phyloP scores from a whole-genome alignment of 176 grass and related monocot genomes.

The Paspalum vaginatum region DNA sequence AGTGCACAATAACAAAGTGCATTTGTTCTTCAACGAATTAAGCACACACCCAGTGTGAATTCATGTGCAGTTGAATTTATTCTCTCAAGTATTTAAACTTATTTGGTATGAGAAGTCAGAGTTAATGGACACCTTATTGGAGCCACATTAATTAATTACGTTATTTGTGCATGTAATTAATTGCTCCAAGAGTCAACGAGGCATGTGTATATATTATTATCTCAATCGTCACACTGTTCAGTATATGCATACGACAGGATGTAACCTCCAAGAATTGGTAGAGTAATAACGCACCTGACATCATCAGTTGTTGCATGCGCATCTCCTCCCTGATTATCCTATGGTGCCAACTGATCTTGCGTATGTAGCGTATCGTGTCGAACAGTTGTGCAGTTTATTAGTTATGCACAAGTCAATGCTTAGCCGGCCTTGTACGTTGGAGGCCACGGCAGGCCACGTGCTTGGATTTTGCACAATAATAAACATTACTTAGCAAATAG shows the following conservation, averaged over 20 bases:
- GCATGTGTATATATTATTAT: neutral
- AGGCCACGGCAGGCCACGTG: no score
- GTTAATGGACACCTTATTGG: neutral
- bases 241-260: neutral
- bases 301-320: no score
- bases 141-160: neutral
- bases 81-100: neutral
- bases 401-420: no score
- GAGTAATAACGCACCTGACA: neutral
- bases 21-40: neutral
- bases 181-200: neutral
- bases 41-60: neutral
- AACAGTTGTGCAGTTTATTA: no score
- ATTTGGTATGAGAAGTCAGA: neutral
- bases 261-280: neutral
- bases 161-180: neutral
- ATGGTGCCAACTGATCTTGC: neutral
- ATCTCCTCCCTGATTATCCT: neutral
- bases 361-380: neutral
- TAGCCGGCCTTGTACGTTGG: no score
- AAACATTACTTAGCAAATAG: no score
- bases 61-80: neutral
- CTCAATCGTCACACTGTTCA: neutral
- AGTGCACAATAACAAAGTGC: neutral
- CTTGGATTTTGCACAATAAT: no score